Conservation (phyloP, 2,329 filamentous ascomycete genomes). For the Aspergillus sp. region DNA sequence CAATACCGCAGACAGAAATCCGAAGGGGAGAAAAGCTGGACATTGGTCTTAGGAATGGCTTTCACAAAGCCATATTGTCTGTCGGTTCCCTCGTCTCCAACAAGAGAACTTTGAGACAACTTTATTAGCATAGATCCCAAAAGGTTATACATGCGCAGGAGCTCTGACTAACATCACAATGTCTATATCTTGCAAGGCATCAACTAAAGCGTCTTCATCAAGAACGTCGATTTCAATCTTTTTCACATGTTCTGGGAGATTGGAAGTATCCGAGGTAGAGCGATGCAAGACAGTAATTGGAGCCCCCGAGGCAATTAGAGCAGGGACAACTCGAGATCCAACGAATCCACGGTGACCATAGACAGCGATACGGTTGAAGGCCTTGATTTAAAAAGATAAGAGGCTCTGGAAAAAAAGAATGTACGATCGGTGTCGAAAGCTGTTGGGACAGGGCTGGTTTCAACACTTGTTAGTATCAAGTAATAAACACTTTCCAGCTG, state of each 20-base stretch:
- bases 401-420: too few relatives aligned
- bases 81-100: conserved; percentile 17
- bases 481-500: too few relatives aligned
- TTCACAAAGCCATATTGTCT: conserved; percentile 17
- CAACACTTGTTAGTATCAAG: too few relatives aligned
- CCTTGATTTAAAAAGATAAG: conserved; percentile 2
- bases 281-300: conserved; percentile 18
- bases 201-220: conserved; percentile 14
- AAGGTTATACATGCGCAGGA: not conserved
- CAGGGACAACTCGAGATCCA: conserved; percentile 17
- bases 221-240: conserved; percentile 17
- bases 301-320: conserved; percentile 18
- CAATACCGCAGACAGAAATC: conserved; percentile 16
- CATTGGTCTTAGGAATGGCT: conserved; percentile 21
- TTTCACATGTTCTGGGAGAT: conserved; percentile 9
- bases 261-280: conserved; percentile 16
- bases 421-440: too few relatives aligned
- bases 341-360: conserved; percentile 23
- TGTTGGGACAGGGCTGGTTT: too few relatives aligned
- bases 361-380: conserved; percentile 25
- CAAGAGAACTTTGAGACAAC: conserved; percentile 17
- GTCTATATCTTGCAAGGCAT: conserved; percentile 19
- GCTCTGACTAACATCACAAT: conserved; percentile 21
- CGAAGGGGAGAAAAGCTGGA: conserved; percentile 22
- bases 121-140: not conserved